Conservation (phyloP, 2,329 filamentous ascomycete species). For the Hypoxylon sp. region DNA sequence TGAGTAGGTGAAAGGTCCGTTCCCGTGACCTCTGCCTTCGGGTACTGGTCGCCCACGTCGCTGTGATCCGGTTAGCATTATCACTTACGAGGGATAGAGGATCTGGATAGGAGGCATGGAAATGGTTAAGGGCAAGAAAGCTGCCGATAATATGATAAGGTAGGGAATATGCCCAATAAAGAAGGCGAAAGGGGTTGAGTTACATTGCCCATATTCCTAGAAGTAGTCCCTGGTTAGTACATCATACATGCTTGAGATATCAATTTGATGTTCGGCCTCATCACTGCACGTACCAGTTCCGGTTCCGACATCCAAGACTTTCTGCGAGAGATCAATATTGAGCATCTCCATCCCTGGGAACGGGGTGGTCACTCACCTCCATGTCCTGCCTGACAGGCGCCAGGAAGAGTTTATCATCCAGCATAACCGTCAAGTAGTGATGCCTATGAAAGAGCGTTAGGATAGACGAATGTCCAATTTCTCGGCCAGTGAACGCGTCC, state of each 20-base stretch:
- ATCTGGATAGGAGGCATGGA: not conserved
- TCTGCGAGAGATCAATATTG: slow-evolving; percentile 30
- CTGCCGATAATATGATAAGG: not conserved
- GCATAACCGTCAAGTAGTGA: slow-evolving; percentile 45
- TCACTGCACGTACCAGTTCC: slow-evolving; percentile 49
- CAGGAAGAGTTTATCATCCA: slow-evolving; percentile 50
- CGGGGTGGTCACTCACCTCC: not conserved
- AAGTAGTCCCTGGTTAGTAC: slow-evolving; percentile 14
- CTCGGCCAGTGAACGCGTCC: not conserved
- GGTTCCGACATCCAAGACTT: slow-evolving; percentile 53
- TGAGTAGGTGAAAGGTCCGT: slow-evolving; percentile 71
- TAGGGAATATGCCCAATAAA: not conserved
- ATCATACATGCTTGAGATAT: not conserved
- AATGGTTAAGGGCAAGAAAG: not conserved
- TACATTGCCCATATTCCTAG: slow-evolving; percentile 54
- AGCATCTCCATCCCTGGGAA: not conserved
- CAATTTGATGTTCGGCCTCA: not conserved
- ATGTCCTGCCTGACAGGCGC: slow-evolving; percentile 24
- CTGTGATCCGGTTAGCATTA: not conserved
- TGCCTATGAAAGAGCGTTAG: slow-evolving; percentile 38
- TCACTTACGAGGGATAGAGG: not conserved
- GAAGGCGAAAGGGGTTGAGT: not conserved
- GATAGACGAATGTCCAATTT: not conserved
- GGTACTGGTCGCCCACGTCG: slow-evolving; percentile 49
- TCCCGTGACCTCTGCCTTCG: slow-evolving; percentile 61